Percentiles rank a stretch among this genome's conserved stretches.
phyloP scores from a whole-genome alignment of 192 early-diverging fungal genomes.

The Backusella parvicylindrica region DNA sequence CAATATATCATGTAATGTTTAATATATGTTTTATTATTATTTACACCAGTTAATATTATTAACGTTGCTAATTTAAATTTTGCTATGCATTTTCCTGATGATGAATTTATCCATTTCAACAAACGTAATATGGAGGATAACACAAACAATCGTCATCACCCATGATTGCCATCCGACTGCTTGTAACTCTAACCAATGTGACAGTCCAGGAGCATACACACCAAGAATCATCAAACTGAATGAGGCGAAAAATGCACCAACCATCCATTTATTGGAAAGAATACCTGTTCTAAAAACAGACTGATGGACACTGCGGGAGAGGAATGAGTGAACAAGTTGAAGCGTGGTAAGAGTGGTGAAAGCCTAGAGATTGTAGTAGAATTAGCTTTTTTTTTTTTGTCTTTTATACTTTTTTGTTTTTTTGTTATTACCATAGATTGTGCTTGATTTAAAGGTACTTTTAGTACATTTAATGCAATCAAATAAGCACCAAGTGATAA shows the following conservation, averaged over 20 bases:
- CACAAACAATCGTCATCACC: conserved; percentile 59
- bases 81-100: conserved; percentile 30
- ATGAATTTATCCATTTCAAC: conserved; percentile 61
- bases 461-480: conserved; percentile 44
- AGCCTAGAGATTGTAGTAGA: conserved; percentile 38
- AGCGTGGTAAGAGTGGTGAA: conserved; percentile 82
- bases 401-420: neutral
- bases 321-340: conserved; percentile 86
- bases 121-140: conserved; percentile 49
- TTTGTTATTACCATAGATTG: conserved; percentile 40
- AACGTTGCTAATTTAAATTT: conserved; percentile 1
- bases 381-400: neutral
- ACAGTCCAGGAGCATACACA: conserved; percentile 66
- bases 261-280: conserved; percentile 76
- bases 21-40: neutral
- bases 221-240: conserved; percentile 73
- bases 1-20: neutral
- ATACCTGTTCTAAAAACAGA: conserved; percentile 78
- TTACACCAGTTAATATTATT: neutral
- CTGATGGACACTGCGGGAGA: conserved; percentile 67
- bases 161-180: conserved; percentile 58
- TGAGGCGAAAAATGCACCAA: conserved; percentile 69
- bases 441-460: conserved; percentile 34
- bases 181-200: conserved; percentile 50
- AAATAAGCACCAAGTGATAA: conserved; percentile 63